phyloP scores from a whole-genome alignment of 2,329 filamentous ascomycete genomes.

The Microsporum audouinii region DNA sequence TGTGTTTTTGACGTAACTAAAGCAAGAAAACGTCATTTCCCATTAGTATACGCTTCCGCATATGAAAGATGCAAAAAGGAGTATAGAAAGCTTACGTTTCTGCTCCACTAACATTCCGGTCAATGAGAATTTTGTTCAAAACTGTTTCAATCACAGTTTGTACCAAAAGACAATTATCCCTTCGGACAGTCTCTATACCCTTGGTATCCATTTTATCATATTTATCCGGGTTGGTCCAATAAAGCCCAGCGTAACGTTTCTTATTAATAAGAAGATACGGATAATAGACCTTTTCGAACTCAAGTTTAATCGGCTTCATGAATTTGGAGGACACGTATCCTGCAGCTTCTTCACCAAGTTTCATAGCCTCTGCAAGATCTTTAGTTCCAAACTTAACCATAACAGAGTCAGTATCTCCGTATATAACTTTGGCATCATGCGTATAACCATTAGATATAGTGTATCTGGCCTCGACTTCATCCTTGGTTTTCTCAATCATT shows the following conservation, averaged over 20 bases:
- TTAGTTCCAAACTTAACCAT: conserved; percentile 98
- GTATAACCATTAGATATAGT: conserved; percentile 88
- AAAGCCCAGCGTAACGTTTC: conserved; percentile 95
- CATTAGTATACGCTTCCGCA: conserved; percentile 26
- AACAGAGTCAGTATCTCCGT: conserved; percentile 97
- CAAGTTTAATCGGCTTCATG: conserved; percentile 91
- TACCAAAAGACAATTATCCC: conserved; percentile 91
- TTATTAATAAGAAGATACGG: conserved; percentile 99
- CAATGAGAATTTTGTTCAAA: conserved; percentile 86
- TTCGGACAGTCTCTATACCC: conserved; percentile 92
- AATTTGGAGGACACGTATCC: conserved; percentile 84
- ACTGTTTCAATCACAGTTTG: conserved; percentile 98
- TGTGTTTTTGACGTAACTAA: conserved; percentile 86
- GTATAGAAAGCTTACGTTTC: conserved; percentile 60
- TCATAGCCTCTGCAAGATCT: conserved; percentile 82
- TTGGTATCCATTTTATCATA: conserved; percentile 99
- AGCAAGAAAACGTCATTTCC: not conserved
- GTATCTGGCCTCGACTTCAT: conserved; percentile 85
- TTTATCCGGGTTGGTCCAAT: conserved; percentile 89
- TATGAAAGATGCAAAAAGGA: not conserved
- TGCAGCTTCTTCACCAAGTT: conserved; percentile 84
- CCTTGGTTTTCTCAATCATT: conserved; percentile 97
- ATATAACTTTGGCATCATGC: conserved; percentile 93
- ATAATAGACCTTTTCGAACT: conserved; percentile 98
- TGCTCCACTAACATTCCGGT: conserved; percentile 77